Conservation (phyloP, 805 yeast genomes). For the Cyberlindnera veronae region DNA sequence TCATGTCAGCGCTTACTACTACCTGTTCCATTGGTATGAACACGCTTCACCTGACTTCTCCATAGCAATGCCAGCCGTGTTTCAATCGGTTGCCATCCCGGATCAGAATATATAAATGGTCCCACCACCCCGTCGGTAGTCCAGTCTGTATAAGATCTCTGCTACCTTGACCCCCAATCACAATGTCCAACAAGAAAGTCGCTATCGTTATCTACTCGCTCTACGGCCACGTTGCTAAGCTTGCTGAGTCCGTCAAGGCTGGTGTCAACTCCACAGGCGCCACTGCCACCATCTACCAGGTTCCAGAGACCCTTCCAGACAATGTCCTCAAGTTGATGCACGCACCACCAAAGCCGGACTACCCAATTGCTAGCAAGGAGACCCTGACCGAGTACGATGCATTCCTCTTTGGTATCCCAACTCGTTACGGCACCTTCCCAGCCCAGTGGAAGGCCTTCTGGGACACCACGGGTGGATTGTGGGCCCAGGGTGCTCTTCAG, state of each 20-base stretch:
- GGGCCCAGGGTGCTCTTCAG: constrained; percentile 65
- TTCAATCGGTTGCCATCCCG: too few species aligned
- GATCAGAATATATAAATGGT: background rate
- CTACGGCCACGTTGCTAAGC: constrained; percentile 69
- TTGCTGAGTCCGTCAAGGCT: constrained; percentile 65
- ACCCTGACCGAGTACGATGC: constrained; percentile 64
- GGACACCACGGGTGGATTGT: constrained; percentile 73
- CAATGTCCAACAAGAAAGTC: constrained; percentile 10
- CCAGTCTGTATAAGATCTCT: too few species aligned
- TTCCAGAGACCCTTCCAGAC: constrained; percentile 70
- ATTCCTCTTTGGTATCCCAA: constrained; percentile 74
- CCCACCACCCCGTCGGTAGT: too few species aligned
- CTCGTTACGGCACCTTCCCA: constrained; percentile 73
- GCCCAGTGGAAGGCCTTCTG: constrained; percentile 75
- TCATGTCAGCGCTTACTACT: too few species aligned
- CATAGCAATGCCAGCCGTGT: too few species aligned
- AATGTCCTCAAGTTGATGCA: constrained; percentile 59
- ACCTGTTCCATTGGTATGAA: too few species aligned
- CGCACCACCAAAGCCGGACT: constrained; percentile 58
- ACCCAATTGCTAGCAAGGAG: constrained; percentile 56
- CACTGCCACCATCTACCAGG: constrained; percentile 67
- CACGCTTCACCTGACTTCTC: too few species aligned
- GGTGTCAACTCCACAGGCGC: constrained; percentile 75
- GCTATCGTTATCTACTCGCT: constrained; percentile 71
- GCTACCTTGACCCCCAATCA: background rate